Evolutionary conservation across 2,329 filamentous ascomycete species (phyloP).

Genomic region (Parastagonospora avenae): DNA sequence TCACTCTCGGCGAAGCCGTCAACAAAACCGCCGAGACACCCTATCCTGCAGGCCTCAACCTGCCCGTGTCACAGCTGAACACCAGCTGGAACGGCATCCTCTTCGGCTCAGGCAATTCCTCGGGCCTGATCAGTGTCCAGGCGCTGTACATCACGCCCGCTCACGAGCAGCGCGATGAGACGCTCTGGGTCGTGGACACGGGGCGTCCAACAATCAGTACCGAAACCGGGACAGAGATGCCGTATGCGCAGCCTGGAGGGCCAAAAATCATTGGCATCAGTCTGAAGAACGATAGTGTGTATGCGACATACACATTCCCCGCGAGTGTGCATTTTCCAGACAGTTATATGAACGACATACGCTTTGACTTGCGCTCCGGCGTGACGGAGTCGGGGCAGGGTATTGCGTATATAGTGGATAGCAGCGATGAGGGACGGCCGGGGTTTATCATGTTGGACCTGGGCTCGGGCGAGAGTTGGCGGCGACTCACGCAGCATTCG

Average conservation of each 20-base stretch:
- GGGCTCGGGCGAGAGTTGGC: constrained; percentile 55
- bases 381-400: constrained; percentile 52
- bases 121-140: constrained; percentile 56
- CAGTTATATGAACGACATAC: constrained; percentile 60
- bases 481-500: constrained; percentile 51
- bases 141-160: constrained; percentile 55
- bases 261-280: constrained; percentile 59
- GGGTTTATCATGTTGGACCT: constrained; percentile 58
- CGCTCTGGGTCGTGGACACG: constrained; percentile 58
- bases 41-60: constrained; percentile 51
- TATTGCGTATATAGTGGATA: constrained; percentile 61
- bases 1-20: constrained; percentile 55
- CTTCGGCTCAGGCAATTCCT: constrained; percentile 53
- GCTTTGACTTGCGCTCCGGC: constrained; percentile 55
- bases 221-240: constrained; percentile 36
- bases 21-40: constrained; percentile 55
- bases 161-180: constrained; percentile 39
- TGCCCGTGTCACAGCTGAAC: constrained; percentile 53
- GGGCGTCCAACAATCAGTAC: constrained; percentile 48
- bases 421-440: constrained; percentile 53
- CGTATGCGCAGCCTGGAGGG: constrained; percentile 49
- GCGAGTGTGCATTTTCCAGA: constrained; percentile 51
- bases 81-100: constrained; percentile 50
- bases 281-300: constrained; percentile 51
- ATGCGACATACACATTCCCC: constrained; percentile 58